Conservation (phyloP, 306 rosid species). For the Ormosia emarginata region DNA sequence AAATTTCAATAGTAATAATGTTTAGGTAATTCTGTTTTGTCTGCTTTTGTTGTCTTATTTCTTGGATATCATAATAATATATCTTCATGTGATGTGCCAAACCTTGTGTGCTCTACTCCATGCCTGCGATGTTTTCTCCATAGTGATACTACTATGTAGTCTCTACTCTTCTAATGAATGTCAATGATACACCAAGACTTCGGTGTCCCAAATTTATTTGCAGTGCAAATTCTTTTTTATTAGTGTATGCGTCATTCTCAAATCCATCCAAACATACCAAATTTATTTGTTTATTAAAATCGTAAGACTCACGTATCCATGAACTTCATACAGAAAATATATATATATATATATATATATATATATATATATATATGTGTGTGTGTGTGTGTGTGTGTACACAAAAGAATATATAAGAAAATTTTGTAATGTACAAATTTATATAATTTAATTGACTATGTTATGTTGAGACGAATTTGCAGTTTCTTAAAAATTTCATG, state of each 20-base stretch:
- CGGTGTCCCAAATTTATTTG: neutral
- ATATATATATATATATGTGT: too few species aligned
- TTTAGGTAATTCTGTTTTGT: constrained; percentile 41
- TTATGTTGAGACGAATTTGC: too few species aligned
- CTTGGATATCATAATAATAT: constrained; percentile 6
- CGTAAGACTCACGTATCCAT: neutral
- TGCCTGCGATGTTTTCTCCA: neutral
- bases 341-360: too few species aligned
- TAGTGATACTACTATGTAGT: neutral
- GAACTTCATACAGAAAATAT: too few species aligned
- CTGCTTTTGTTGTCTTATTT: constrained; percentile 33
- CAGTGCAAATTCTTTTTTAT: neutral
- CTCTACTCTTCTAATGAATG: neutral
- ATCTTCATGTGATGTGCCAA: neutral
- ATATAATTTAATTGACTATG: too few species aligned
- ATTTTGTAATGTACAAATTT: too few species aligned
- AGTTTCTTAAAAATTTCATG: neutral
- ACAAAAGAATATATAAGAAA: too few species aligned
- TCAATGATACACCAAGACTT: neutral
- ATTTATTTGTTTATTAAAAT: neutral
- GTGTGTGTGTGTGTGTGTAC: too few species aligned
- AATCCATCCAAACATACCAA: neutral
- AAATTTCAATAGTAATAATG: constrained; percentile 16
- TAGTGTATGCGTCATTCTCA: neutral
- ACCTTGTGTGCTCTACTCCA: neutral